These are phyloP conservation scores for Ramularia collo-cygni DNA, from an alignment of 2,329 filamentous ascomycete genomes.

Conservation along the genomic window DNA sequence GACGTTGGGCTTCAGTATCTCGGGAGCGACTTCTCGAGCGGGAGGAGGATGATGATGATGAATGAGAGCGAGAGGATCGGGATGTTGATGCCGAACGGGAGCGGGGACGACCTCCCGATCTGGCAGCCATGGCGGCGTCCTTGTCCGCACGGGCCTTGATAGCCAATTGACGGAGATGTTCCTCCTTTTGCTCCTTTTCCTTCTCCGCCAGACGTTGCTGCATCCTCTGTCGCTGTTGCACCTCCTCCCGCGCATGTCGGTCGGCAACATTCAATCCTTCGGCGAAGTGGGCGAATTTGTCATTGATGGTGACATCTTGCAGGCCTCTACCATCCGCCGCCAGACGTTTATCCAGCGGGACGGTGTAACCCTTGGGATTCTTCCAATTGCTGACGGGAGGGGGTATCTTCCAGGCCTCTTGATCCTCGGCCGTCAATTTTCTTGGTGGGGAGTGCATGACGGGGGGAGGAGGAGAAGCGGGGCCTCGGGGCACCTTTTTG, in stretches of 20 bases:
- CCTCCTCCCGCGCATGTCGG: conserved; percentile 88
- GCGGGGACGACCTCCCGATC: conserved; percentile 31
- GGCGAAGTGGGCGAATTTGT: conserved; percentile 95
- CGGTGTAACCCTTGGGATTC: conserved; percentile 96
- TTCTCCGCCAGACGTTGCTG: conserved; percentile 94
- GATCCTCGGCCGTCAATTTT: conserved; percentile 92
- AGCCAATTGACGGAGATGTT: conserved; percentile 77
- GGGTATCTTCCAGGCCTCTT: conserved; percentile 90
- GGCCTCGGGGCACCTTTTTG: conserved; percentile 92
- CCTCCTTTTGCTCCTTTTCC: conserved; percentile 91
- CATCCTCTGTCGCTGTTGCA: conserved; percentile 86
- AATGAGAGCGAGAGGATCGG: no score
- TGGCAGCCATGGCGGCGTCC: conserved; percentile 39
- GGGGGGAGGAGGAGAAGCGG: conserved; percentile 85
- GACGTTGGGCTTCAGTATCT: conserved; percentile 46
- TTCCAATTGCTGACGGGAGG: conserved; percentile 98
- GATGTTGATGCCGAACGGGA: conserved; percentile 26
- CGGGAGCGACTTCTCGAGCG: conserved; percentile 33
- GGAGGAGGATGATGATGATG: conserved; percentile 36
- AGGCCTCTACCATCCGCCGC: conserved; percentile 87
- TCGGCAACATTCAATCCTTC: conserved; percentile 94
- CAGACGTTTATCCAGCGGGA: conserved; percentile 88
- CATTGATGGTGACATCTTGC: conserved; percentile 93
- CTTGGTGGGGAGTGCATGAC: conserved; percentile 91
- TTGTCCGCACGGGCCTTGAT: conserved; percentile 82